Base-by-base conservation (phyloP, 2,329 filamentous ascomycete genomes). In the Diplodia seriata region DNA sequence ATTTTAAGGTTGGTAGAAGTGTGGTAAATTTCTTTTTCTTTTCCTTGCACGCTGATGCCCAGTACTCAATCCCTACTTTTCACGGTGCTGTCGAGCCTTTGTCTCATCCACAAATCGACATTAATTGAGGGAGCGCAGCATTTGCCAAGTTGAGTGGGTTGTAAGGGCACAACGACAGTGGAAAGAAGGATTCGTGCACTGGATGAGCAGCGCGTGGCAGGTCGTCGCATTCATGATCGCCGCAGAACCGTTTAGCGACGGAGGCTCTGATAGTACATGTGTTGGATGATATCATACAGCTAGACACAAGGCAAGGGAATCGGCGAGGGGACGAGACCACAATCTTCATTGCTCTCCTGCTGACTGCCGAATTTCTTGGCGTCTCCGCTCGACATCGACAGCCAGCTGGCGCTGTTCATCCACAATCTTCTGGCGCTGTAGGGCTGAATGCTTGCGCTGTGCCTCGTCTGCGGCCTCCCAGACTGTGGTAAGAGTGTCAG, bases 331-430 rank as follows among this genome's bases (percentile, higher is more conserved):
- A n/a, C 18, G 54, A 38, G 54, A 36, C 11, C 12, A 9, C 8
- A 33, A 31, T 3, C 43, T 36, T 26, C 49, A 66, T 12, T 66
- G 29, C 38, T 64, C 66, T 23, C 49, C 67, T 18, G 63, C 43
- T 18, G 67, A 66, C 66, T 69, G 55, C 4, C 55, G 55, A 38
- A 80, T 75, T 66, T 79, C 77, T 26, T 75, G 74, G 62, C 75
- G 72, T 65, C 75, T 70, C 71, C 68, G 76, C 69, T 76, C 74
- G 29, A 70, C 70, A 33, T 79, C 77, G 2, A 73, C 77, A 64
- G 72, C 73, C 43, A 75, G 70, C 7, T 71, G 71, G 55, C 74
- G 74, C n/a, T 74, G 73, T 66, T 78, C 76, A 3, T 76, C 74
- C 51, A 76, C 73, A 57, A 73, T 55, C 14, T 70, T 71, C 68